Evolutionary conservation across 306 rosid genomes (phyloP).

Genomic region (Lupinus albus): DNA sequence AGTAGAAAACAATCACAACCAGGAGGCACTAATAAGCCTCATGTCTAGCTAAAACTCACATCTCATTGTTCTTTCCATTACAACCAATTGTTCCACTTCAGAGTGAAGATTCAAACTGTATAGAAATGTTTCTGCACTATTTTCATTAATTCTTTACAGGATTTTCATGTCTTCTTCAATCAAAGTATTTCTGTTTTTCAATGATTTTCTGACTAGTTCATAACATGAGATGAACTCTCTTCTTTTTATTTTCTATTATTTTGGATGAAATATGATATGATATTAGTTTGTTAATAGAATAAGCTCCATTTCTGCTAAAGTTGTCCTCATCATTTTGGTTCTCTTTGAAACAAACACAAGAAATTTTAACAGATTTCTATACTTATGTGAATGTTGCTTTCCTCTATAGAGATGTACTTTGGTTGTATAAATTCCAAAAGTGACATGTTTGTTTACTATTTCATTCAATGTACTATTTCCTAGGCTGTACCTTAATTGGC

Average conservation of each 20-base stretch:
- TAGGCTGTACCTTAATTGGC: neutral
- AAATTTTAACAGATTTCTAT: slow-evolving; percentile 35
- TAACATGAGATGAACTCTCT: slow-evolving; percentile 31
- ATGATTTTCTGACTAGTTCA: slow-evolving; percentile 43
- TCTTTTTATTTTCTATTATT: neutral
- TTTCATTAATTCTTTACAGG: slow-evolving; percentile 74
- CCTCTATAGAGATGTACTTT: slow-evolving; percentile 12
- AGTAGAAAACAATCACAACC: slow-evolving; percentile 50
- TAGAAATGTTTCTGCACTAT: slow-evolving; percentile 54
- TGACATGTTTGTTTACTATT: slow-evolving; percentile 35
- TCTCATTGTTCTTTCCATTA: neutral
- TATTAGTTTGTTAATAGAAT: slow-evolving; percentile 41
- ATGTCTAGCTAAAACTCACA: slow-evolving; percentile 46
- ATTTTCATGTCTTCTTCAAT: slow-evolving; percentile 42
- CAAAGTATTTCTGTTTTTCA: slow-evolving; percentile 49
- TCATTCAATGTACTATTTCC: neutral
- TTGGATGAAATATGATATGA: slow-evolving; percentile 21
- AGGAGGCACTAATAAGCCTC: slow-evolving; percentile 54
- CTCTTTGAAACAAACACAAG: too few relatives aligned
- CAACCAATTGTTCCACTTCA: slow-evolving; percentile 25
- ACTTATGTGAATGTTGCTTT: slow-evolving; percentile 30
- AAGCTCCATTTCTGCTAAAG: slow-evolving; percentile 29
- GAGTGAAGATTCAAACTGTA: slow-evolving; percentile 57
- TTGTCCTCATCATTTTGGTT: too few relatives aligned
- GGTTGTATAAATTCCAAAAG: slow-evolving; percentile 46